Evolutionary conservation across 495 filamentous ascomycete species (phyloP), one percentile per base, ranked within the genome.

Genomic region (Aspergillus kassunensis): DNA sequence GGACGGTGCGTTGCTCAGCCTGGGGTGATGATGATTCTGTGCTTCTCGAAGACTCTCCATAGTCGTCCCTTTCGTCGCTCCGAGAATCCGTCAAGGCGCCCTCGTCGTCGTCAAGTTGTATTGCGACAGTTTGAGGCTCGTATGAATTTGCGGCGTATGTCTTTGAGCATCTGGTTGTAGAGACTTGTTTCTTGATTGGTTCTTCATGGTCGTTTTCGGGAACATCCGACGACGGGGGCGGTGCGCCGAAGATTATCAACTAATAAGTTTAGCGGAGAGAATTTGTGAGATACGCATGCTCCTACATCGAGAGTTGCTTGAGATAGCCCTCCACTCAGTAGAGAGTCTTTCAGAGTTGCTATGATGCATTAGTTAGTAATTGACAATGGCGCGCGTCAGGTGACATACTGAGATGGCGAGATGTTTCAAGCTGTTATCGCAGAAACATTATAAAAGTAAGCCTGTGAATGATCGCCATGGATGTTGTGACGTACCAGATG

Each of bases 291-390:
- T 24, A 44, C 46, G 51, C 25, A 16, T 48, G 34, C 35, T 47
- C 75, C 63, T 65, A 84, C 83, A 63, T 80, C 73, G 34, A 91
- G 66, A 16, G 78, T 82, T 42, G 83, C 81, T 30, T 74, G 67
- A 2, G 77, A 75, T 44, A 89, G 74, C 3, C 86, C 86, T 25
- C 81, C 83, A 45, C 72, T 75, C 44, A 83, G 66, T 11, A 91
- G 78, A 46, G 82, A 82, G 4, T 73, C 75, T 46, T 74, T 80
- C 29, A 91, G 71, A 46, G 80, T 83, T 49, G 72, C 85, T 89
- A 47, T 16, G 9, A 27, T 27, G 36, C 24, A 11, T 45, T 20
- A 20, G 53, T 61, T 34, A 56, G 47, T 16, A 12, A 20, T 13
- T 19, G 24, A 18, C 41, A 15, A 29, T 18, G 18, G 35, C 13